phyloP scores from a whole-genome alignment of 805 yeast genomes.

The Hanseniaspora opuntiae region DNA sequence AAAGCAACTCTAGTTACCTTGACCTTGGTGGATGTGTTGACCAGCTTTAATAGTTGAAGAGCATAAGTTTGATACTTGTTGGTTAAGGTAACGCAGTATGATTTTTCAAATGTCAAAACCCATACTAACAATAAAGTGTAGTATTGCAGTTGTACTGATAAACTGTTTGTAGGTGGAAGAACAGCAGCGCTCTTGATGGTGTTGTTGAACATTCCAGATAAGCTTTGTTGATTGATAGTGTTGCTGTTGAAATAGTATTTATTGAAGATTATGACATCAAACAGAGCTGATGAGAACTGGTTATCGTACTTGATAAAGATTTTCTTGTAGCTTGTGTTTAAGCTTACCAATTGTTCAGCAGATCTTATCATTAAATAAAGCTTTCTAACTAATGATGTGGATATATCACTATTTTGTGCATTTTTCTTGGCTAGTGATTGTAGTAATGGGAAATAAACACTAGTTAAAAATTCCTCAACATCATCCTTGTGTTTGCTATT shows the following conservation, averaged over 20 bases:
- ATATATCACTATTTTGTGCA: background rate
- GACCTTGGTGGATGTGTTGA: slow-evolving; percentile 78
- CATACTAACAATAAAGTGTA: slow-evolving; percentile 65
- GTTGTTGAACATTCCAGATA: slow-evolving; percentile 1
- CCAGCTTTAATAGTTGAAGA: slow-evolving; percentile 33
- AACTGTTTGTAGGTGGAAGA: slow-evolving; percentile 23
- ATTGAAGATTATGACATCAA: slow-evolving; percentile 5
- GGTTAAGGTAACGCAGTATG: slow-evolving; percentile 40
- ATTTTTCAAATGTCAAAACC: slow-evolving; percentile 63
- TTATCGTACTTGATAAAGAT: slow-evolving; percentile 6
- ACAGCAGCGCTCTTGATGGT: background rate
- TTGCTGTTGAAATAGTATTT: background rate
- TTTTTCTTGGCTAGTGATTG: background rate
- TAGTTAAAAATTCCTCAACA: slow-evolving; percentile 3
- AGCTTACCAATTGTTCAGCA: slow-evolving; percentile 5
- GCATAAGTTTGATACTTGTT: slow-evolving; percentile 40
- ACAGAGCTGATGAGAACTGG: background rate
- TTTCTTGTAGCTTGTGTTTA: background rate
- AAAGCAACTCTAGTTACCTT: slow-evolving; percentile 78
- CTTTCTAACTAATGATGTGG: slow-evolving; percentile 2
- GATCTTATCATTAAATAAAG: slow-evolving; percentile 7
- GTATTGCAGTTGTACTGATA: slow-evolving; percentile 72
- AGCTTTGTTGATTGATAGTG: background rate
- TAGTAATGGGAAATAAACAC: background rate
- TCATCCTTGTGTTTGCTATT: background rate